These are phyloP conservation scores for Elaeagnus macrophylla DNA, from an alignment of 306 rosid genomes.

Conservation along the genomic window DNA sequence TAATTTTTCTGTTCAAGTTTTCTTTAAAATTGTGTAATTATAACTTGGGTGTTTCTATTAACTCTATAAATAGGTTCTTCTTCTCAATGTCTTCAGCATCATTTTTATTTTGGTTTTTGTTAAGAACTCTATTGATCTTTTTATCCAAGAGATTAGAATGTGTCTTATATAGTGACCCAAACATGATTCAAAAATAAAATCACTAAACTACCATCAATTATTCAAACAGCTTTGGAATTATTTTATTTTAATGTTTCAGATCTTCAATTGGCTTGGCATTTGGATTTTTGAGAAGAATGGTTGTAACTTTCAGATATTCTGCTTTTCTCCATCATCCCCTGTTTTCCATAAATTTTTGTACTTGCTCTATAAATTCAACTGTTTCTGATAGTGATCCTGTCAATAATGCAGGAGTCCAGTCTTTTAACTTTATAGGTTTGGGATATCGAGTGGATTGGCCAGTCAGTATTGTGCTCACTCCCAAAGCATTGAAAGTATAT, in stretches of 20 bases:
- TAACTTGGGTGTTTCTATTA: neutral
- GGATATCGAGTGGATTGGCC: constrained; percentile 97
- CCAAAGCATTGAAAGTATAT: constrained; percentile 65
- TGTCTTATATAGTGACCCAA: no score
- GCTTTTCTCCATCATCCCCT: no score
- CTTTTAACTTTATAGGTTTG: constrained; percentile 87
- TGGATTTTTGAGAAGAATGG: no score
- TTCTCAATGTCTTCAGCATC: neutral
- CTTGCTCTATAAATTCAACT: neutral
- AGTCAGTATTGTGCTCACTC: constrained; percentile 67
- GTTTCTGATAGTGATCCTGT: constrained; percentile 14
- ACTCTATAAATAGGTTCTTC: neutral
- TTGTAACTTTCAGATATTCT: no score
- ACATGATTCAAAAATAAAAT: no score
- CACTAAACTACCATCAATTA: no score
- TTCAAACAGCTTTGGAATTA: no score
- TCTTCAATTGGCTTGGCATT: no score
- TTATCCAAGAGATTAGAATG: no score
- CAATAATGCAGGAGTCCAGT: constrained; percentile 63
- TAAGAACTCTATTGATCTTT: neutral
- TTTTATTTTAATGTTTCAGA: no score
- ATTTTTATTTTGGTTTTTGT: no score
- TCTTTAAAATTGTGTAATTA: neutral
- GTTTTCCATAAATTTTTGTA: neutral
- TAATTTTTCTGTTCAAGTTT: neutral